Base-by-base conservation (phyloP, 2,329 filamentous ascomycete species). In the Fusarium anguioides region DNA sequence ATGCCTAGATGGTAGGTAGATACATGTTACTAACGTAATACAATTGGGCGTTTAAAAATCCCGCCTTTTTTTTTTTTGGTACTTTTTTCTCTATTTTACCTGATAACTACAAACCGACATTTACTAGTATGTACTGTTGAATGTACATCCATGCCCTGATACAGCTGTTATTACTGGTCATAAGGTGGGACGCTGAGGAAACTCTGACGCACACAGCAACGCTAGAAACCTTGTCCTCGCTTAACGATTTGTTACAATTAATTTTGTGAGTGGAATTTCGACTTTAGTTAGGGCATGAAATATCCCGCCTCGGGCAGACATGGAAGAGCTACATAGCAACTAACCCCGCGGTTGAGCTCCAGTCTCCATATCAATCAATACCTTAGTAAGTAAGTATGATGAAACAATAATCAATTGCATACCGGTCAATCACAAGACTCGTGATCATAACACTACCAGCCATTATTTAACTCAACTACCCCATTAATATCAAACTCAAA, bases 261-360 rank as follows among this genome's bases (percentile, higher is more conserved):
- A 59, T 65, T 66, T 69, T 72, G 66, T 73, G 66, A 61, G 52
- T 54, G 53, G 46, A 23, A 44, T 51, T 47, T 58, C 9, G n/a
- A 31, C 18, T 8, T 42, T 54, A 35, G 54, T 72, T 72, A 72
- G 70, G 70, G 70, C 65, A 72, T 59, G 66, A 14, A 24, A 46
- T 39, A 42, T 33, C 27, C 10, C n/a, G n/a, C n/a, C n/a, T n/a
- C n/a, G n/a, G n/a, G n/a, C 29, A 31, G 14, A 15, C 14, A 26
- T 26, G 6, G 7, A 33, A 42, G 46, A 49, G 35, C 46, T 46
- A 23, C 47, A 36, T 33, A 61, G 46, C 26, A 41, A 33, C n/a
- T 39, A 39, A 58, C 60, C 60, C 60, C 60, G 60, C 60, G 60
- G 39, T 63, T 40, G 58, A 63, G 59, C 42, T 63, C 50, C 47